Conservation (phyloP, 1,139 yeast genomes). For the Lipomyces yarrowii region DNA sequence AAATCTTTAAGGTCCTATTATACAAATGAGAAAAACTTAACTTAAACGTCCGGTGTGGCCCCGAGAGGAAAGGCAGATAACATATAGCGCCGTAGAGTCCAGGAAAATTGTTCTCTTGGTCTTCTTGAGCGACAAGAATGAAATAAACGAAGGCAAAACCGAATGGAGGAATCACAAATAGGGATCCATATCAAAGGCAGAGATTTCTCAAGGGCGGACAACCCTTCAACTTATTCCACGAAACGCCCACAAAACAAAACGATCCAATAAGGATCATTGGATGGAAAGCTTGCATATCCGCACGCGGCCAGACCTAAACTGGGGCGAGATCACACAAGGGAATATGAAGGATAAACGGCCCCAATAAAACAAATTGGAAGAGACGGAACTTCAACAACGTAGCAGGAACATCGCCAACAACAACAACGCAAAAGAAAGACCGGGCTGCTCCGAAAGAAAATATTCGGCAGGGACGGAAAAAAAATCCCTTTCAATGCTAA, state of each 20-base stretch:
- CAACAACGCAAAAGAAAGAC: slow-evolving; percentile 2
- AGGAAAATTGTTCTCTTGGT: slow-evolving; percentile 7
- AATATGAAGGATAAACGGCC: slow-evolving; percentile 1
- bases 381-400: not conserved
- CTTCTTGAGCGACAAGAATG: slow-evolving; percentile 6
- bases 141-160: not conserved
- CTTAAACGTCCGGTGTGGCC: not conserved
- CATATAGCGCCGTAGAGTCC: not conserved
- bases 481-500: slow-evolving; percentile 15
- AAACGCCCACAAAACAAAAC: not conserved
- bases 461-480: slow-evolving; percentile 5
- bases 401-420: not conserved
- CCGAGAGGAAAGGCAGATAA: not conserved
- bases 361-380: not conserved
- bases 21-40: slow-evolving; percentile 26
- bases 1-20: slow-evolving; percentile 36
- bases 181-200: not conserved
- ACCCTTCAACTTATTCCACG: not conserved
- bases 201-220: not conserved
- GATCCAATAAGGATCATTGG: not conserved
- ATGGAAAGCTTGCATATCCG: not conserved
- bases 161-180: not conserved
- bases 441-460: not conserved
- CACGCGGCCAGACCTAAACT: not conserved
- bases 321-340: not conserved